Evolutionary conservation across 306 rosid genomes (phyloP), one percentile per base, ranked within the genome.

Genomic region (Quillaja saponaria): DNA sequence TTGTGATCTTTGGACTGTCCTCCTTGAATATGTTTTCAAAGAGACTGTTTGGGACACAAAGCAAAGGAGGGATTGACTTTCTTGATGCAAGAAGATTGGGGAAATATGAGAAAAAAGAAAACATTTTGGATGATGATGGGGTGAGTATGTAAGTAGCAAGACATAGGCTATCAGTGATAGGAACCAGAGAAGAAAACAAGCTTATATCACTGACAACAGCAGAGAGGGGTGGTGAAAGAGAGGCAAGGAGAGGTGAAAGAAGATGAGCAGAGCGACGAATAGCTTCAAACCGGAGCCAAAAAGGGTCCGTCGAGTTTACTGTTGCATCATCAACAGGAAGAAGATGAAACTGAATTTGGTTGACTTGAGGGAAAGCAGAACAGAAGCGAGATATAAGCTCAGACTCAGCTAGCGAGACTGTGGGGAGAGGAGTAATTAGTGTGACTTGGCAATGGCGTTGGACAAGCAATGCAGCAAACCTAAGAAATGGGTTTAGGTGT

Each of bases 151-250:
- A 84, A 35, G 58, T 46, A 39, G 85, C 88, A 4, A 87, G 52
- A 7, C 38, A 41, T 3, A 84, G 73, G 38, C 25, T 4, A 13
- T 72, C 10, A 21, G 72, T 47, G 16, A 75, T 60, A 0, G 66
- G 55, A 11, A 77, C 21, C 35, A 67, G 42, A 28, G 88, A 76
- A 47, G 95, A 34, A 41, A 78, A 37, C 10, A 80, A 65, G 1
- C 12, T 40, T 34, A 80, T 7, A 45, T 87, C 87, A n/a, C 19
- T 69, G 51, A 84, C 13, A 13, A 87, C 58, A 44, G 84, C 74
- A 25, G 87, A 71, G 28, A 80, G 38, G 13, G 87, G 87, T 0
- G 82, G 85, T 5, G 85, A 72, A 40, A 77, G 53, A 1, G 85
- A 70, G 38, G 77, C 13, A 8, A 86, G 75, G 6, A 77, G 42